phyloP scores from a whole-genome alignment of 1,139 yeast species.

The Sporopachydermia cereana region DNA sequence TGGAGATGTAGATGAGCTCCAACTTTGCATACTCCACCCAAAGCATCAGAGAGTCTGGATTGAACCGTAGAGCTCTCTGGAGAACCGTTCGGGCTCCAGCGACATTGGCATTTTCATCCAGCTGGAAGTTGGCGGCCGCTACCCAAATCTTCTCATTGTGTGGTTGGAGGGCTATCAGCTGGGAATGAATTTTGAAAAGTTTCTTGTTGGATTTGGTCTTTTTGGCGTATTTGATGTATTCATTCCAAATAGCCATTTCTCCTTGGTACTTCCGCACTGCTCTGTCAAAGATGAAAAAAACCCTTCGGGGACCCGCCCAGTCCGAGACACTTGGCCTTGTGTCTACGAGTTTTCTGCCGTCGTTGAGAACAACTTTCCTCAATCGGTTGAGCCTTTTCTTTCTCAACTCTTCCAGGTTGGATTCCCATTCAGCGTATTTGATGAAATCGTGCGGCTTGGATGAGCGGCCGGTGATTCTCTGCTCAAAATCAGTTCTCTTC shows the following conservation, averaged over 20 bases:
- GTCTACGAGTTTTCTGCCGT: conserved; percentile 25
- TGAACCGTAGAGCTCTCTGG: conserved; percentile 78
- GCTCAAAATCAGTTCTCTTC: conserved; percentile 92
- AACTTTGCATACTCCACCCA: conserved; percentile 86
- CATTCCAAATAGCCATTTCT: conserved; percentile 67
- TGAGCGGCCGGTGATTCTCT: conserved; percentile 76
- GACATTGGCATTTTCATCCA: conserved; percentile 79
- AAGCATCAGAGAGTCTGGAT: conserved; percentile 56
- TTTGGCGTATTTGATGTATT: conserved; percentile 65
- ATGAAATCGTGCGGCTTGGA: conserved; percentile 69
- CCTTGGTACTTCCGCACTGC: conserved; percentile 74
- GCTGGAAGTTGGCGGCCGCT: conserved; percentile 89
- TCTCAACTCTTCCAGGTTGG: conserved; percentile 67
- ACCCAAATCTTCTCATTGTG: conserved; percentile 86
- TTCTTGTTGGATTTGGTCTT: conserved; percentile 63
- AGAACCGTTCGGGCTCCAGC: conserved; percentile 79
- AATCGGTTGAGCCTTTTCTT: conserved; percentile 59
- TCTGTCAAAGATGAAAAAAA: conserved; percentile 73
- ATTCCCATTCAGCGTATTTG: conserved; percentile 72
- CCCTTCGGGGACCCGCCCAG: conserved; percentile 79
- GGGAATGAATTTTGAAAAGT: conserved; percentile 71
- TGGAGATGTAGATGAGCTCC: conserved; percentile 77
- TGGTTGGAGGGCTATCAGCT: conserved; percentile 81
- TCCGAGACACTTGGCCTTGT: conserved; percentile 59
- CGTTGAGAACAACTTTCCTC: neutral